These are phyloP conservation scores for Trichophyton simii DNA, from an alignment of 2,329 filamentous ascomycete genomes.

Conservation along the genomic window DNA sequence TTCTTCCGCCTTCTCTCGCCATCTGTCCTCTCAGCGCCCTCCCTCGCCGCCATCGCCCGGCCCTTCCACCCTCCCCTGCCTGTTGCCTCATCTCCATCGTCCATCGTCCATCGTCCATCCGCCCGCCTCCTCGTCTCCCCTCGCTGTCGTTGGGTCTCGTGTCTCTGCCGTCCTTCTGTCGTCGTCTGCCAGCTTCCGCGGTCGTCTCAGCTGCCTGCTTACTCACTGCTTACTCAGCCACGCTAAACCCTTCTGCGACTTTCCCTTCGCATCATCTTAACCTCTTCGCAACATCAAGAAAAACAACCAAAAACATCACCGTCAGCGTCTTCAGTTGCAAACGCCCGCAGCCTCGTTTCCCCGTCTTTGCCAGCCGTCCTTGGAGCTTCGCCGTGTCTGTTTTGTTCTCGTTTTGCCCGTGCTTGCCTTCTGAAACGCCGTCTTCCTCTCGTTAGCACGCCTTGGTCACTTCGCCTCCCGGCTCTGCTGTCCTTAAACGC, in stretches of 20 bases:
- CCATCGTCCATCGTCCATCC: too few relatives aligned
- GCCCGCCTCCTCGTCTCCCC: too few relatives aligned
- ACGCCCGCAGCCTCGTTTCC: background rate
- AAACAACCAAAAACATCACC: background rate
- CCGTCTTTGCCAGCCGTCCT: background rate
- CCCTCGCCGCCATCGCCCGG: too few relatives aligned
- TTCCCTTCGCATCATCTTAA: background rate
- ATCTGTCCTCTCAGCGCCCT: too few relatives aligned
- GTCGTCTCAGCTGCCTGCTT: background rate
- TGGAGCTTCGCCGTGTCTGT: background rate
- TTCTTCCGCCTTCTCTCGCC: too few relatives aligned
- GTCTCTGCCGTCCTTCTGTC: background rate
- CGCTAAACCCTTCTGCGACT: background rate
- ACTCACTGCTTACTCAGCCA: background rate
- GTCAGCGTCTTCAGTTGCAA: background rate
- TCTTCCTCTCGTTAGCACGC: background rate
- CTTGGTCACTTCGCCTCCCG: background rate
- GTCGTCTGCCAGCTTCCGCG: background rate
- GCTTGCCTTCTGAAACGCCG: background rate
- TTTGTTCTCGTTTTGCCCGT: background rate
- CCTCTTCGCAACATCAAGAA: background rate
- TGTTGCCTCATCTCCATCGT: too few relatives aligned
- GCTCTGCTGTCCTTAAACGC: background rate
- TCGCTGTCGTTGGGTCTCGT: too few relatives aligned
- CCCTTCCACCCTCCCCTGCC: too few relatives aligned